These are phyloP conservation scores for Xylaria bambusicola DNA, from an alignment of 495 filamentous ascomycete species.

Conservation along the genomic window DNA sequence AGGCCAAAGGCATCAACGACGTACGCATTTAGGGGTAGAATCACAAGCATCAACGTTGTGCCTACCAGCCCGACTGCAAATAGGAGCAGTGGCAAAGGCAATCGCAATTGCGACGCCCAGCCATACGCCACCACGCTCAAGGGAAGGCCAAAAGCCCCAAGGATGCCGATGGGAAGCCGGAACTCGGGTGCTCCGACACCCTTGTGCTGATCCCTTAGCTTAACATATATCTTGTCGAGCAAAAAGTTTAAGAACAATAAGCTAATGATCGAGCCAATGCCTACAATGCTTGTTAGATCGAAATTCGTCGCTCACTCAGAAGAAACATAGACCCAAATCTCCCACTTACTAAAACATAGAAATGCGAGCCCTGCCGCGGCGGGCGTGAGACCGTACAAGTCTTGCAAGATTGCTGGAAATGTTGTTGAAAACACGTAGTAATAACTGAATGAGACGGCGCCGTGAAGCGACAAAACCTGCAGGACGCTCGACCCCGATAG, in stretches of 20 bases:
- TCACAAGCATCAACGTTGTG: constrained; percentile 41
- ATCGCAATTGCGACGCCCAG: constrained; percentile 43
- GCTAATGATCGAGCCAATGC: constrained; percentile 51
- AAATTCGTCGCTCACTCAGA: background rate
- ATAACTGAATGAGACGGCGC: constrained; percentile 51
- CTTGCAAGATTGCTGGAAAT: constrained; percentile 51
- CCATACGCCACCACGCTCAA: constrained; percentile 49
- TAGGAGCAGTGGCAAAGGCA: constrained; percentile 45
- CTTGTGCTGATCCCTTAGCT: constrained; percentile 41
- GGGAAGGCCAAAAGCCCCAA: constrained; percentile 46
- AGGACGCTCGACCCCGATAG: constrained; percentile 51
- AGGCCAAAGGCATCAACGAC: constrained; percentile 60
- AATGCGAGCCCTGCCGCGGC: constrained; percentile 49
- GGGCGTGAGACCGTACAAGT: constrained; percentile 49
- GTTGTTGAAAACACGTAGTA: constrained; percentile 58
- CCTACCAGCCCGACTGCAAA: constrained; percentile 41
- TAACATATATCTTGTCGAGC: constrained; percentile 55
- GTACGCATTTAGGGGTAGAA: constrained; percentile 55
- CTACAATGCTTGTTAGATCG: constrained; percentile 38
- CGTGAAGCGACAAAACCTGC: constrained; percentile 51
- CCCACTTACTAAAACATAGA: constrained; percentile 52
- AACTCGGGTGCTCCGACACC: constrained; percentile 48
- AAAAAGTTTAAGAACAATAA: constrained; percentile 46
- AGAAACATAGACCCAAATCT: background rate
- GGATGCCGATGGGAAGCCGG: constrained; percentile 53